A percentile compares a stretch with the other conserved stretches of the same genome.
Conservation (phyloP, 2,329 filamentous ascomycete genomes). For the Hymenoscyphus repandus region DNA sequence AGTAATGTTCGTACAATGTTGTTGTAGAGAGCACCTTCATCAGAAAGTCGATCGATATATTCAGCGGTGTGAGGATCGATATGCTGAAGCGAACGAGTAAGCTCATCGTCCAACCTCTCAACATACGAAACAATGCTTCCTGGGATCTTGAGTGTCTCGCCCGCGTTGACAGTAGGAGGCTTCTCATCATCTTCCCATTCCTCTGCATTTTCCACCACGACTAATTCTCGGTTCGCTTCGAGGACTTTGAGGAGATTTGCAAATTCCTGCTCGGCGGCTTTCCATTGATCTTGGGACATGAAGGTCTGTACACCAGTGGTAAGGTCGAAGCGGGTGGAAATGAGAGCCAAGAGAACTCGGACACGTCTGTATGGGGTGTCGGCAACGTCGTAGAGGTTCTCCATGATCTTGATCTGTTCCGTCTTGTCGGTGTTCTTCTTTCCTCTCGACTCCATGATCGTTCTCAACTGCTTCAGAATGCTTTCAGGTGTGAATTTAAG, state of each 20-base stretch:
- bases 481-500: constrained; percentile 93
- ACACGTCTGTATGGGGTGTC: constrained; percentile 90
- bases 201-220: constrained; percentile 87
- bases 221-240: constrained; percentile 70
- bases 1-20: constrained; percentile 83
- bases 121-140: constrained; percentile 93
- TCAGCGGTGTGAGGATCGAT: constrained; percentile 98
- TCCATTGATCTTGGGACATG: constrained; percentile 97
- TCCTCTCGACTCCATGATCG: constrained; percentile 90
- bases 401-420: constrained; percentile 97
- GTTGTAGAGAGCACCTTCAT: constrained; percentile 87
- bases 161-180: constrained; percentile 65
- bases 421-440: constrained; percentile 97
- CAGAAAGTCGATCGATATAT: constrained; percentile 91
- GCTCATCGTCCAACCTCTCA: constrained; percentile 93
- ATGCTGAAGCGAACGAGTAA: constrained; percentile 91
- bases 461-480: constrained; percentile 93
- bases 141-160: constrained; percentile 82
- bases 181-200: constrained; percentile 99
- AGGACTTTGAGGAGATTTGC: constrained; percentile 71
- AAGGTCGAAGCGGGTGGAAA: constrained; percentile 92
- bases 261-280: constrained; percentile 85
- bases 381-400: constrained; percentile 87
- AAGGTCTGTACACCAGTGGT: constrained; percentile 71
- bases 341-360: constrained; percentile 81